Base-by-base conservation (phyloP, 495 filamentous ascomycete genomes). In the Usnea hakonensis region DNA sequence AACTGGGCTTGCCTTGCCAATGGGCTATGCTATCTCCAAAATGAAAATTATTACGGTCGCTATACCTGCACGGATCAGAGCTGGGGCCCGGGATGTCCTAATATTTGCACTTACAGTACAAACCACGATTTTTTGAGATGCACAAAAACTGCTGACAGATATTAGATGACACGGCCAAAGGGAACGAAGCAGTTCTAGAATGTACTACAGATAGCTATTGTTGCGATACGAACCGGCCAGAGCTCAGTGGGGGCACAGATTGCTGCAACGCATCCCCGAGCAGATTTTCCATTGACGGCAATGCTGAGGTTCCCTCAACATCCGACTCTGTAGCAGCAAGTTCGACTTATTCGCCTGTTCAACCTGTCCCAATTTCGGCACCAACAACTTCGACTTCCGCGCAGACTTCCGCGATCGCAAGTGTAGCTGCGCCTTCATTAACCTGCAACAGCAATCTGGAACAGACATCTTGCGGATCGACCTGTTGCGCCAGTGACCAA, bases 51-150 rank as follows among this genome's bases (percentile, higher is more conserved):
- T 35, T 65, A 63, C 48, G 66, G 66, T 28, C 66, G 66, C 8
- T 68, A 68, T 40, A 65, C 66, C 28, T 68, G 66, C 32, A 68
- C 66, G 17, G 66, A 68, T 38, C 35, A 65, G 35, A 57, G 38
- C 13, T 68, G 66, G 66, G 16, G 61, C 8, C 60, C 66, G 5
- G 23, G 44, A 33, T 68, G 66, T 57, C 66, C 66, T 7, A 26
- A 63, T 21, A 57, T 63, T 11, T 68, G 66, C 52, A 68, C 66
- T 26, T 58, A 65, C 38, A 33, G 64, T 65, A 21, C 26, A 21
- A 37, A 55, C 5, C 16, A 10, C 9, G 21, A 21, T 19, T 11
- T 26, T n/a, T 3, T 7, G 4, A 11, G 48, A 36, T 10, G 26
- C 23, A 14, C 43, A 37, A 41, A 54, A 17, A 19, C 19, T 44